Evolutionary conservation across 1,284 basidiomycete genomes (phyloP).

Genomic region (Fomes fomentarius): DNA sequence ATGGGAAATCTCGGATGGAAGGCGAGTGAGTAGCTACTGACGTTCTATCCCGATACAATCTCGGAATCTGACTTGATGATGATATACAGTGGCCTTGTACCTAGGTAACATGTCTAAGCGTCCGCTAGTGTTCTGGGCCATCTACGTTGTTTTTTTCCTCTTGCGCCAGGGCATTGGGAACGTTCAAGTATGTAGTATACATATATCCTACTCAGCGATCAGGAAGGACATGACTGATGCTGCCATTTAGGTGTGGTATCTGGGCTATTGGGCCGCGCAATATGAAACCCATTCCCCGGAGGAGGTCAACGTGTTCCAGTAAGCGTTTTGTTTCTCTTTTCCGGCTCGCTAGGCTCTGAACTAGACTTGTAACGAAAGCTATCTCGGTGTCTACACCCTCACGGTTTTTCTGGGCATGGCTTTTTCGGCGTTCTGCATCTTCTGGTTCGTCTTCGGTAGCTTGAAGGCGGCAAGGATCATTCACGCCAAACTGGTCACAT

Average conservation of each 20-base stretch:
- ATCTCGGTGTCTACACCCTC: neutral
- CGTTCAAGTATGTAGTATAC: constrained; percentile 22
- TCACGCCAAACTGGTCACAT: constrained; percentile 57
- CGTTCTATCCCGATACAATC: no score
- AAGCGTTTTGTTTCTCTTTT: neutral
- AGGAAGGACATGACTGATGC: neutral
- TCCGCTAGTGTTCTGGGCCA: constrained; percentile 36
- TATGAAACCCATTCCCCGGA: constrained; percentile 25
- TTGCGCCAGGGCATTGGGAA: constrained; percentile 19
- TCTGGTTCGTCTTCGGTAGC: constrained; percentile 43
- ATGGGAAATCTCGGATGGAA: constrained; percentile 57
- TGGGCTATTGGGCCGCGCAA: constrained; percentile 24
- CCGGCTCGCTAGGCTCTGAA: no score
- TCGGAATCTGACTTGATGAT: no score
- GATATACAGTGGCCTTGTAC: constrained; percentile 32
- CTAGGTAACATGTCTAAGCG: constrained; percentile 32
- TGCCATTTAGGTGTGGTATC: constrained; percentile 21
- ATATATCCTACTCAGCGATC: neutral
- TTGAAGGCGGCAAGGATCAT: constrained; percentile 57
- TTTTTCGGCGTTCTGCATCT: constrained; percentile 9
- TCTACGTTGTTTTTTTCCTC: constrained; percentile 24
- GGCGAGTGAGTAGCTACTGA: constrained; percentile 36
- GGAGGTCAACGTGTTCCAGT: constrained; percentile 12
- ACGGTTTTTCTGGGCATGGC: neutral
- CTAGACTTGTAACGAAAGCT: no score